A percentile compares a stretch with the other conserved stretches of the same genome.
Evolutionary conservation across 2,329 filamentous ascomycete species (phyloP).

Genomic region (Bipolaris oryzae): DNA sequence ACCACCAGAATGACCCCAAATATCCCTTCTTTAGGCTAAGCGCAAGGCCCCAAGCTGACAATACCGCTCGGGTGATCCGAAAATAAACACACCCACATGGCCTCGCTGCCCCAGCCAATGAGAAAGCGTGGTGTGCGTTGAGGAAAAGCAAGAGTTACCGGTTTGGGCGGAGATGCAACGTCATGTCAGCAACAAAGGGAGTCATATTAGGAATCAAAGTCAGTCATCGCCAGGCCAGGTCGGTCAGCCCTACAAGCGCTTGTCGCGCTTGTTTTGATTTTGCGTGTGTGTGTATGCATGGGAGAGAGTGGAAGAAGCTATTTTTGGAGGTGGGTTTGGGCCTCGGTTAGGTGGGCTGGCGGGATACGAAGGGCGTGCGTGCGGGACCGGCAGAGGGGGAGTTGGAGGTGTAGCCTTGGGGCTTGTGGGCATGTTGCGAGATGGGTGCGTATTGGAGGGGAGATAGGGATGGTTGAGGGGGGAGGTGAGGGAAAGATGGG

Average conservation of each 20-base stretch:
- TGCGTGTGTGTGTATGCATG: no score
- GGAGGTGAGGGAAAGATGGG: no score
- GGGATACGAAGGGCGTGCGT: no score
- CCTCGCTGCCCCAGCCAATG: background rate
- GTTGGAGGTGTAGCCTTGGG: background rate
- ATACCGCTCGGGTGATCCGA: background rate
- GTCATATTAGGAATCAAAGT: no score
- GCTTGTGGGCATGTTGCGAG: slow-evolving; percentile 9
- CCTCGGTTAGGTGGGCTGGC: background rate
- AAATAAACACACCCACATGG: slow-evolving; percentile 7
- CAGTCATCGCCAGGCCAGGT: background rate
- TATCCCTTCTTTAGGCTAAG: slow-evolving; percentile 3
- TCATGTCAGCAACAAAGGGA: background rate
- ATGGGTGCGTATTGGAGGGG: slow-evolving; percentile 10
- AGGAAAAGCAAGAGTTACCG: slow-evolving; percentile 4
- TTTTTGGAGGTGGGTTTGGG: slow-evolving; percentile 33
- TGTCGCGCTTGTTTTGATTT: slow-evolving; percentile 32
- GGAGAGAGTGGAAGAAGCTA: slow-evolving; percentile 30
- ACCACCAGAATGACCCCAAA: slow-evolving; percentile 6
- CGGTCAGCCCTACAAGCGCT: slow-evolving; percentile 39
- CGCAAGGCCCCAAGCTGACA: slow-evolving; percentile 6
- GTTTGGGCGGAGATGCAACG: slow-evolving; percentile 11
- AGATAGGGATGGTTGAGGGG: background rate
- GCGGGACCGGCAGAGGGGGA: slow-evolving; percentile 17
- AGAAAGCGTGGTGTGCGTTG: background rate